Evolutionary conservation across 1,284 basidiomycete genomes (phyloP).

Genomic region (Termitomyces sp.): DNA sequence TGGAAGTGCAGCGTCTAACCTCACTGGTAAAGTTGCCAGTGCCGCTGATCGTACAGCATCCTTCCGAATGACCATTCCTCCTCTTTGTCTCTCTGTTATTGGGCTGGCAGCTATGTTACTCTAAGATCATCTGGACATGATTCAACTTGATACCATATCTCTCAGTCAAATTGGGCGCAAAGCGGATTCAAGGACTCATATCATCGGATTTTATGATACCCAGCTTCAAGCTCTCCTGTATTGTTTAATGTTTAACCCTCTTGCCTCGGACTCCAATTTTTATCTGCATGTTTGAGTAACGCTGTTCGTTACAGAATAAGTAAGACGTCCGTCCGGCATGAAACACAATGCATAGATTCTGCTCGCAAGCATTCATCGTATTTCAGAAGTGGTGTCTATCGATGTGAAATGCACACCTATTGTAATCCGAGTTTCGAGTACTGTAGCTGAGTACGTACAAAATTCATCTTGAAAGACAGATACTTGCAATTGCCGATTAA

Average conservation of each 20-base stretch:
- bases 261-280: background rate
- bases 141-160: background rate
- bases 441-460: too few relatives aligned
- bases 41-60: constrained; percentile 14
- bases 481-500: too few relatives aligned
- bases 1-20: constrained; percentile 38
- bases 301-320: background rate
- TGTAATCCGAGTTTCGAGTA: too few relatives aligned
- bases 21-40: constrained; percentile 34
- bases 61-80: background rate
- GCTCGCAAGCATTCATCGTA: too few relatives aligned
- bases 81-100: background rate
- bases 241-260: background rate
- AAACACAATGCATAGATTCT: too few relatives aligned
- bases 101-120: background rate
- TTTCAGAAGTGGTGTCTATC: too few relatives aligned
- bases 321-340: too few relatives aligned
- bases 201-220: background rate
- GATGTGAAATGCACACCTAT: too few relatives aligned
- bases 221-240: background rate
- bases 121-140: background rate
- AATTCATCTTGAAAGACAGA: too few relatives aligned
- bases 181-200: background rate
- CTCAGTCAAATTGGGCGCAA: background rate
- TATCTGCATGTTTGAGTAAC: background rate